phyloP scores from a whole-genome alignment of 768 basidiomycete genomes.

The Peribolospora kevripleyi region DNA sequence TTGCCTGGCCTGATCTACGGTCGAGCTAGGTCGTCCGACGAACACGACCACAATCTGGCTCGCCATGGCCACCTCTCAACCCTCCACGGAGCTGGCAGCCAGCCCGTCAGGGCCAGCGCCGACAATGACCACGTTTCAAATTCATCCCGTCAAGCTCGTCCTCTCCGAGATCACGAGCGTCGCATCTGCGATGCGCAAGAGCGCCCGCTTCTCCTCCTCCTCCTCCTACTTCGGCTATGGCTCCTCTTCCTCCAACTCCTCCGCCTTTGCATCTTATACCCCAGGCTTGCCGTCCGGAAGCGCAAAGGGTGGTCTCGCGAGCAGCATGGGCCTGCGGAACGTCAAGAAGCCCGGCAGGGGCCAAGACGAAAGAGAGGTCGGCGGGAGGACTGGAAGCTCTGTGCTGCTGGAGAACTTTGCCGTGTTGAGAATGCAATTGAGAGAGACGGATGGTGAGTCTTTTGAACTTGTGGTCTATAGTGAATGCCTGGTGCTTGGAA shows the following conservation, averaged over 20 bases:
- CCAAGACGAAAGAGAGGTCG: neutral
- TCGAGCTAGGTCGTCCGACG: too few species aligned
- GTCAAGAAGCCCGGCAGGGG: slow-evolving; percentile 1
- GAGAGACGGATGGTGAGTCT: neutral
- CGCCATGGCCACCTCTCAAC: too few species aligned
- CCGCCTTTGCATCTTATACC: neutral
- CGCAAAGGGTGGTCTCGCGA: slow-evolving; percentile 7
- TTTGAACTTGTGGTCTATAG: too few species aligned
- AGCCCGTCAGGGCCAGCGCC: neutral
- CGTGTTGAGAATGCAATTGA: neutral
- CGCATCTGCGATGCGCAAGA: slow-evolving; percentile 87
- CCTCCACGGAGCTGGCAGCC: too few species aligned
- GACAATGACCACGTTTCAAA: slow-evolving; percentile 11
- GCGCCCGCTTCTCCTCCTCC: slow-evolving; percentile 75
- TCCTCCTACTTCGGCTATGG: slow-evolving; percentile 12
- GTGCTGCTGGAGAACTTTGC: neutral
- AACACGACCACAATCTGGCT: too few species aligned
- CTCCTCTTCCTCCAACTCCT: slow-evolving; percentile 5
- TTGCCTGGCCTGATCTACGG: too few species aligned
- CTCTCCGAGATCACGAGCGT: slow-evolving; percentile 76
- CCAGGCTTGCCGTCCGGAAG: slow-evolving; percentile 6
- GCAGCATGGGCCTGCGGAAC: slow-evolving; percentile 4
- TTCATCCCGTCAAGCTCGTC: slow-evolving; percentile 26
- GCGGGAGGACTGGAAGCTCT: slow-evolving; percentile 33
- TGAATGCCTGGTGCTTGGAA: neutral